Percentiles rank a stretch among this genome's conserved stretches.
These are phyloP conservation scores for Aspergillus ruber DNA, from an alignment of 2,329 filamentous ascomycete genomes.

Conservation along the genomic window DNA sequence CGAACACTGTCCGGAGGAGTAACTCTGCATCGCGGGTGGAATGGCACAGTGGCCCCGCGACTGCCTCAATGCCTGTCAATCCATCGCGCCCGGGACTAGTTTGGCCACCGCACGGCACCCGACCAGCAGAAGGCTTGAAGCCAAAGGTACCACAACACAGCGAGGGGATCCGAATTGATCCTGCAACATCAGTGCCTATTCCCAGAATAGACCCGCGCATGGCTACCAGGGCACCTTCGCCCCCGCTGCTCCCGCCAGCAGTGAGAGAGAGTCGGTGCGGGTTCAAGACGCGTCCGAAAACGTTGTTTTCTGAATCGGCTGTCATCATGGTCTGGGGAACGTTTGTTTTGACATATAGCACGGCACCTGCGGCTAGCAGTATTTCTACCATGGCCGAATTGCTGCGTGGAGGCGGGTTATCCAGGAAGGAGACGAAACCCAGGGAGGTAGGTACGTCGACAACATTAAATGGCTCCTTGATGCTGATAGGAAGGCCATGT, in stretches of 20 bases:
- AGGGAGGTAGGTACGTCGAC: conserved; percentile 53
- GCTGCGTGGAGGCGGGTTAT: conserved; percentile 36
- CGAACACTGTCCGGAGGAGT: conserved; percentile 1
- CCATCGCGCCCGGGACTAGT: conserved; percentile 25
- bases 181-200: conserved; percentile 32
- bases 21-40: neutral
- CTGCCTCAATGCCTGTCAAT: neutral
- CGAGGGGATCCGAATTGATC: conserved; percentile 38
- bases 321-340: conserved; percentile 48
- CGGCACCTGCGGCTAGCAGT: conserved; percentile 53
- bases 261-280: conserved; percentile 13
- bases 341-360: conserved; percentile 64
- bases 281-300: conserved; percentile 17
- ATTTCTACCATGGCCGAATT: conserved; percentile 49
- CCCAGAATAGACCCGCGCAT: conserved; percentile 26
- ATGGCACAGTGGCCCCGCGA: neutral
- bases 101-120: conserved; percentile 28
- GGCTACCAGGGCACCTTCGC: conserved; percentile 27
- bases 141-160: conserved; percentile 37
- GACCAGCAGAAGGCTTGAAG: conserved; percentile 31
- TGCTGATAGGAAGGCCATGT: conserved; percentile 55
- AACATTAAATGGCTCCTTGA: conserved; percentile 45
- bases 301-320: conserved; percentile 13
- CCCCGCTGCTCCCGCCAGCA: conserved; percentile 19
- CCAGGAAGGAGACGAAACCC: conserved; percentile 54